A percentile compares a stretch with the other conserved stretches of the same genome.
phyloP scores from a whole-genome alignment of 768 basidiomycete genomes.

The Auriscalpium microsporum region DNA sequence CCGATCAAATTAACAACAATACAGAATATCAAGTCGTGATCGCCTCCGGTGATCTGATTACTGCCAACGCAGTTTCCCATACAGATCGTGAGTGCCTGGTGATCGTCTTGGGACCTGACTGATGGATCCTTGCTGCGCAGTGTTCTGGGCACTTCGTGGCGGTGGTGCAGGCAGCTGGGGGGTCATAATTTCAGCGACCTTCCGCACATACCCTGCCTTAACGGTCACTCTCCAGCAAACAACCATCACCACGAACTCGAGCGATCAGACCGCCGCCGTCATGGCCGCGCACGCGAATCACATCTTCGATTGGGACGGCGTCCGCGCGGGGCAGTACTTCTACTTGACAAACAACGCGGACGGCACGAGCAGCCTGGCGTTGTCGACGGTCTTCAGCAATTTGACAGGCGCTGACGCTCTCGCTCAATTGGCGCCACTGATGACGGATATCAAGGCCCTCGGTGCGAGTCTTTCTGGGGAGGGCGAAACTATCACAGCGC shows the following conservation, averaged over 20 bases:
- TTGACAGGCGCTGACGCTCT: not conserved
- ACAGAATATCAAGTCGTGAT: conserved; percentile 5
- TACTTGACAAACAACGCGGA: conserved; percentile 4
- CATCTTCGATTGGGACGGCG: conserved; percentile 27
- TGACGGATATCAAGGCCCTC: not conserved
- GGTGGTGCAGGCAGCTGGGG: conserved; percentile 27
- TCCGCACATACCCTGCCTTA: conserved; percentile 29
- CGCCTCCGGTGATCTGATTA: conserved; percentile 1
- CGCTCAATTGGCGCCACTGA: not conserved
- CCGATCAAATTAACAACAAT: not conserved
- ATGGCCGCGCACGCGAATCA: conserved; percentile 27
- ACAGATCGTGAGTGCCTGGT: not conserved
- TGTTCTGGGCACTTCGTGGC: conserved; percentile 4
- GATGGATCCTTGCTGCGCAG: not conserved
- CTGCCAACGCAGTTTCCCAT: conserved; percentile 1
- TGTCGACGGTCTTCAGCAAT: conserved; percentile 21
- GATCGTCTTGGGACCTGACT: not conserved
- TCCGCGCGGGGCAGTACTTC: conserved; percentile 11
- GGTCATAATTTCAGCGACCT: conserved; percentile 28
- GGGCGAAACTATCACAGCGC: not conserved
- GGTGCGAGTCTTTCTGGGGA: not conserved
- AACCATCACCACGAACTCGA: conserved; percentile 12
- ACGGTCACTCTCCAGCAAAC: conserved; percentile 18
- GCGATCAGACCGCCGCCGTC: conserved; percentile 18
- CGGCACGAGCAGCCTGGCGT: conserved; percentile 16